Percentiles rank a stretch among this genome's conserved stretches.
phyloP scores from a whole-genome alignment of 257 asterid species.

The Solanum etuberosum region DNA sequence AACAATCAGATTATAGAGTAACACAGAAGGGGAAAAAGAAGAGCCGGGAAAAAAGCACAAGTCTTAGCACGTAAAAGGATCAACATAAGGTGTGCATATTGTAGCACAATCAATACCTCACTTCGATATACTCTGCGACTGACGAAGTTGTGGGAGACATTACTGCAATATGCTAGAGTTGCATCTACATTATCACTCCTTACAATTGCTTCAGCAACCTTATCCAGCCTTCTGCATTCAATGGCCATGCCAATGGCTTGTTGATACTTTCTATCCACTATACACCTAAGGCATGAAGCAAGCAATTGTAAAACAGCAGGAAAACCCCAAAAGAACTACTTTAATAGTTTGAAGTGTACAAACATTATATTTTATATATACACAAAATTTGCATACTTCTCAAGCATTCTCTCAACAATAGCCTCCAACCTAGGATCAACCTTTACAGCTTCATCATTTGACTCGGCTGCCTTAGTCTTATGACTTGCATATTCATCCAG shows the following conservation, averaged over 20 bases:
- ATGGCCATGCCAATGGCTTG: constrained; percentile 92
- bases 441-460: constrained; percentile 41
- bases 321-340: background rate
- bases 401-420: constrained; percentile 90
- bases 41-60: background rate
- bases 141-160: constrained; percentile 65
- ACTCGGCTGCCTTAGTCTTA: constrained; percentile 72
- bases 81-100: background rate
- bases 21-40: background rate
- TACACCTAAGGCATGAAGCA: constrained; percentile 43
- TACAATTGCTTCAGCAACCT: constrained; percentile 69
- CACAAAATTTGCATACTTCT: constrained; percentile 48
- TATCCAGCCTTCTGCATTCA: constrained; percentile 89
- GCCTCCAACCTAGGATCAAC: constrained; percentile 88
- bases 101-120: constrained; percentile 47
- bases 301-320: background rate
- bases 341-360: background rate
- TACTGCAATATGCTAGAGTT: constrained; percentile 69
- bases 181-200: constrained; percentile 70
- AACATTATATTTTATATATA: background rate
- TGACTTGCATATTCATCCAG: constrained; percentile 82
- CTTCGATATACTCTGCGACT: constrained; percentile 70
- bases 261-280: constrained; percentile 64
- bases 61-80: background rate
- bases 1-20: background rate